phyloP scores from a whole-genome alignment of 805 yeast genomes.

The Candida qinlingensis region DNA sequence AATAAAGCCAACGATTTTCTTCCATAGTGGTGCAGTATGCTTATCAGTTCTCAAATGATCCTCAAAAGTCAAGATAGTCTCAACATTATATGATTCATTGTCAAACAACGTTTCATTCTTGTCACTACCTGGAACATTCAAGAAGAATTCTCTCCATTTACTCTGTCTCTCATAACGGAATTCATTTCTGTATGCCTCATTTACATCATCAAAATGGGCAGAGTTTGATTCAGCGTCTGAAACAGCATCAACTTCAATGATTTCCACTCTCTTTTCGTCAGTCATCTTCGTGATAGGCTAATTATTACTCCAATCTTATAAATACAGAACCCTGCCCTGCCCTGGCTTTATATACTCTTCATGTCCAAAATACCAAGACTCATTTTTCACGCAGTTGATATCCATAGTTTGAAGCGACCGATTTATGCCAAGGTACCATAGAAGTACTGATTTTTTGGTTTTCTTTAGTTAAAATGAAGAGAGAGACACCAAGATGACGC shows the following conservation, averaged over 20 bases:
- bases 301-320: no score
- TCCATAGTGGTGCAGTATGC: conserved; percentile 7
- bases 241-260: neutral
- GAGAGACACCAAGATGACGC: no score
- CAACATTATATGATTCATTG: conserved; percentile 8
- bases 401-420: no score
- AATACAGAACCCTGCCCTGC: neutral
- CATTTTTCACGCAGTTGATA: no score
- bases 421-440: no score
- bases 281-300: neutral
- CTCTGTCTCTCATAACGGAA: neutral
- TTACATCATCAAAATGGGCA: neutral
- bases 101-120: conserved; percentile 7
- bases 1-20: conserved; percentile 5
- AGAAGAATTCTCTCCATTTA: conserved; percentile 1
- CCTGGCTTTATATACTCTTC: neutral
- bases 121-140: conserved; percentile 3
- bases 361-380: neutral
- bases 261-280: neutral
- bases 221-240: neutral
- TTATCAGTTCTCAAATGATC: conserved; percentile 1
- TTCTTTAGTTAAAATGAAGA: no score
- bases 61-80: conserved; percentile 4
- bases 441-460: no score
- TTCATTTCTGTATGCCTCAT: neutral